Base-by-base conservation (phyloP, 345 rosid genomes). In the Euphorbia peplus region DNA sequence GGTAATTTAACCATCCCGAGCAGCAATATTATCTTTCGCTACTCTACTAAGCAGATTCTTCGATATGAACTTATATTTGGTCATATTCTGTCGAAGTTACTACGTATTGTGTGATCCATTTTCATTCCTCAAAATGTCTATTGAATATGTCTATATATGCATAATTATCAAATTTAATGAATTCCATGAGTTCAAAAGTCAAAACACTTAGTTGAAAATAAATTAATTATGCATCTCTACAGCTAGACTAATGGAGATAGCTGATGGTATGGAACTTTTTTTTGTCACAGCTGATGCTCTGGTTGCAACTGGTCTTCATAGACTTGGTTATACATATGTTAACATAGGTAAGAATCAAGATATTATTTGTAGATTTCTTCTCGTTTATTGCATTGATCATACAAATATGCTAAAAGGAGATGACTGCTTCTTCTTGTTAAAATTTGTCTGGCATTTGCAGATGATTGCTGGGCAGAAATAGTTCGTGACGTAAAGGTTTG, bases 391-490 rank as follows among this genome's bases (percentile, higher is more conserved):
- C 59, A 44, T 52, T 39, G 52, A 66, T 75, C 16, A 56, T n/a
- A 22, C 19, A 71, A 52, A 25, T n/a, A 7, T 28, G 67, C 66
- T 65, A 67, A 39, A 44, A 3, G 14, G 50, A 44, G 4, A 44
- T 44, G 4, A 7, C 12, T 44, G 5, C 11, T 8, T 8, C 8
- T 8, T 8, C 11, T 39, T 39, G 1, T 52, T 3, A 67, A 51
- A 52, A 19, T n/a, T 25, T 22, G 41, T 46, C 66, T 73, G 71
- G 70, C 50, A 60, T 75, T 62, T 68, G 55, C 68, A 91, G 98
- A 93, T 83, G 98, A 93, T 78, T 89, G 97, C 73, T 93, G 98
- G 98, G 98, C 93, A 60, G 96, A 91, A 81, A 70, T 85, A 71
- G 32, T 79, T 77, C 91, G 98, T 50, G 96, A 88, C 71, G 53